Evolutionary conservation across 371 early-diverging fungal genomes (phyloP), one percentile per base, ranked within the genome.

Genomic region (Apophysomyces elegans): DNA sequence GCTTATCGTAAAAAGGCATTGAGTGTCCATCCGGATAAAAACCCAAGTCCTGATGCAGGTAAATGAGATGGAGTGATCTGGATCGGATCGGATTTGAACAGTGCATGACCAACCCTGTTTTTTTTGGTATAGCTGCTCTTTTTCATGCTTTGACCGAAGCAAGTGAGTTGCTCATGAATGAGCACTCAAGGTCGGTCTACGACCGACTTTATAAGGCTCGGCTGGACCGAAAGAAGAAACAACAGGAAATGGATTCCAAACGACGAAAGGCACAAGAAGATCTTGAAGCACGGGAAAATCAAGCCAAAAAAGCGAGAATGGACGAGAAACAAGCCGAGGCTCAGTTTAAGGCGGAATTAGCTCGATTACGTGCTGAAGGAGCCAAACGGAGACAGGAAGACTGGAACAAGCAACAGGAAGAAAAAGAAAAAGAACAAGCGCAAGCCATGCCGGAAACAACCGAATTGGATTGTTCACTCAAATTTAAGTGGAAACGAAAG

Each of bases 1-100:
- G 90, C 92, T 4, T 95, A 91, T 69, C 86, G 90, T n/a, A 83
- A 81, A 60, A 83, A 74, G 45, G 77, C 83, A 7, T 64, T 78
- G 2, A 70, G 64, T 14, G 71, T 78, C 13, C 83, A 83, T 76
- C 83, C 83, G 7, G 83, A 83, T 43, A 83, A 88, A 70, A 84
- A 86, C 62, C 79, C 79, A 1, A 79, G 80, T 69, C 77, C 80
- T 4, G 80, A 84, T 76, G 83, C 84, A 70, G 84, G 84, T 79
- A 74, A 61, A 16, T 21, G 21, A 47, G 32, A 26, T 26, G 32
- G 32, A 2, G 18, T 7, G 18, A 14, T 7, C 13, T 13, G 47
- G 47, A 47, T n/a, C 47, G 7, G 16, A 6, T 57, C 32, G 8
- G 57, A 9, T 14, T 37, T 57, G 16, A 32, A 6, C 32, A 21